Conservation (phyloP, 768 basidiomycete species). For the Phaffia australis region DNA sequence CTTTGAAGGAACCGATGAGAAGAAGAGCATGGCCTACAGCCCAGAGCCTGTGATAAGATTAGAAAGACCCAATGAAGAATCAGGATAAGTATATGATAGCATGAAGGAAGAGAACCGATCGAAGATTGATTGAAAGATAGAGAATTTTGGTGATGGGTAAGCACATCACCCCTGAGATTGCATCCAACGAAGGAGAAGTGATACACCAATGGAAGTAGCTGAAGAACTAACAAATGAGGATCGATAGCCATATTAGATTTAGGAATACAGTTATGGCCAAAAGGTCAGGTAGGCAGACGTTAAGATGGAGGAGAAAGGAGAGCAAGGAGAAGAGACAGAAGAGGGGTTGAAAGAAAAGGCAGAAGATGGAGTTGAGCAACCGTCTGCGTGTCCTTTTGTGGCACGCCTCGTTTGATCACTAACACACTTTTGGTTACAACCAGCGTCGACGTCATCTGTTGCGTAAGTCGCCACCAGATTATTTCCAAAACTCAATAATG, state of each 20-base stretch:
- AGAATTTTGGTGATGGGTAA: not conserved
- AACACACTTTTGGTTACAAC: too few species aligned
- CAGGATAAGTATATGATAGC: not conserved
- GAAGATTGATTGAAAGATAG: not conserved
- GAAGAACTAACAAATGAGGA: not conserved
- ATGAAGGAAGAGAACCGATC: not conserved
- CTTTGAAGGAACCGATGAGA: constrained; percentile 29
- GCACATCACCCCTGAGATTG: not conserved
- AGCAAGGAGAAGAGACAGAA: constrained; percentile 1
- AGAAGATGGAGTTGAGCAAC: not conserved
- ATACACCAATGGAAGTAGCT: not conserved
- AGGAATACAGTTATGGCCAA: constrained; percentile 27
- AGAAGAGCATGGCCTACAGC: constrained; percentile 36
- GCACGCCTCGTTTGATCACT: too few species aligned
- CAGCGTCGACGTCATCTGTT: too few species aligned
- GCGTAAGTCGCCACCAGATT: too few species aligned
- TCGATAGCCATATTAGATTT: constrained; percentile 1
- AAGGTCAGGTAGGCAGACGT: constrained; percentile 11
- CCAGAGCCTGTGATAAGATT: constrained; percentile 33
- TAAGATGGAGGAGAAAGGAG: constrained; percentile 17
- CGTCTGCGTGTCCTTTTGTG: too few species aligned
- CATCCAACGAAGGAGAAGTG: not conserved
- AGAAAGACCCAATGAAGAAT: not conserved
- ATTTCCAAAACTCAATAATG: not conserved
- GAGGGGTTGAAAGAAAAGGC: constrained; percentile 3